Base-by-base conservation (phyloP, 805 yeast genomes). In the Teunomyces tritomae region DNA sequence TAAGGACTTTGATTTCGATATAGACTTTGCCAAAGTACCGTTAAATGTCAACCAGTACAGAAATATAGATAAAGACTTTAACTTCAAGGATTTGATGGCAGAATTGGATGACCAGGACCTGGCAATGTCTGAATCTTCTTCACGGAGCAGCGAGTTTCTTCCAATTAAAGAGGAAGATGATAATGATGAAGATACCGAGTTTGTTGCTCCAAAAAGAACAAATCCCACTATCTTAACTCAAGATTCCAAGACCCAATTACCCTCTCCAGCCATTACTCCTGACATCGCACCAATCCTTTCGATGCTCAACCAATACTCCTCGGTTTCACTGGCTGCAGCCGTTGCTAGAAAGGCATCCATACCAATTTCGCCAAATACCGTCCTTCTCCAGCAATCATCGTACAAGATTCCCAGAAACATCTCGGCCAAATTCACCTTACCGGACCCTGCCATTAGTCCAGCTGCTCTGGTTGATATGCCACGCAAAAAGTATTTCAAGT, bases 31-130 rank as follows among this genome's bases (percentile, higher is more conserved):
- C 10, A 67, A 73, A 33, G 69, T 80, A n/a, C 82, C 81, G 28
- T 68, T 84, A 13, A 78, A 82, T 55, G 77, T 84, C 20, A 84
- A 82, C 46, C 68, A 67, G 40, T 83, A 83, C 58, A 71, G 89
- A 57, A 74, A 83, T 56, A 76, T 83, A 39, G 85, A 81, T 44
- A 66, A 65, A 39, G 85, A 80, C 1, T 84, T 76, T 55, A 70
- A 74, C 52, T 83, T 83, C 55, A 72, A 72, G 48, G 62, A 63
- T 13, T 49, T 71, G 43, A 17, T 43, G 46, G 30, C 33, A n/a
- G 48, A 45, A 20, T 10, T 47, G 32, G 46, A 43, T 9, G 43
- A 40, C 26, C 43, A 40, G 24, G 34, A 16, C 17, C 16, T 29
- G 26, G 20, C 34, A 9, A 28, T 29, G 14, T 40, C 43, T 9